A percentile compares a stretch with the other conserved stretches of the same genome.
Conservation (phyloP, 441 rosid species). For the Gossypium davidsonii region DNA sequence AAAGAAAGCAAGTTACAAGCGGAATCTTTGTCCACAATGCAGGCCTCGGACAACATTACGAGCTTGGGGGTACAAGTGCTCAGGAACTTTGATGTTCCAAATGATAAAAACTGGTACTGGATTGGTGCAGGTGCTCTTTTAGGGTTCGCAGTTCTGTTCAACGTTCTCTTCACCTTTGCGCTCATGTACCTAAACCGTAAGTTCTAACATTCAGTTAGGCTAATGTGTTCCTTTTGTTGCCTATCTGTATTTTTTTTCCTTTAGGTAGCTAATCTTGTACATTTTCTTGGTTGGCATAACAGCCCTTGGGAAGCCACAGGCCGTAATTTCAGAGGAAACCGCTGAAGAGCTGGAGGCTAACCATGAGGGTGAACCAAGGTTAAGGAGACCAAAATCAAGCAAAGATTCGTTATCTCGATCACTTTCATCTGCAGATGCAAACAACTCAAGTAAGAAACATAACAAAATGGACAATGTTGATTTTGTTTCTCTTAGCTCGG, state of each 20-base stretch:
- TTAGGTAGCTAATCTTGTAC: slow-evolving; percentile 4
- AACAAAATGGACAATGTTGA: neutral
- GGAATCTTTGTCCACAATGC: slow-evolving; percentile 9
- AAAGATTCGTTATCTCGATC: slow-evolving; percentile 25
- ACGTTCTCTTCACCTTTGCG: slow-evolving; percentile 55
- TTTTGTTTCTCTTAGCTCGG: neutral
- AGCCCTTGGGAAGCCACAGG: slow-evolving; percentile 77
- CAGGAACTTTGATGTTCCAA: slow-evolving; percentile 34
- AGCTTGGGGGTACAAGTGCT: slow-evolving; percentile 56
- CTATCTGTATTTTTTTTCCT: slow-evolving; percentile 9
- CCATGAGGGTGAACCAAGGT: slow-evolving; percentile 19
- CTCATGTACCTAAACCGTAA: slow-evolving; percentile 72
- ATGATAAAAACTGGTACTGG: slow-evolving; percentile 71
- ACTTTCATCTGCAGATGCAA: slow-evolving; percentile 35
- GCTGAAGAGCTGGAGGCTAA: slow-evolving; percentile 31
- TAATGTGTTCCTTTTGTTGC: neutral
- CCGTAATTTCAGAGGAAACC: slow-evolving; percentile 55
- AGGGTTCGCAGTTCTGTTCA: slow-evolving; percentile 58
- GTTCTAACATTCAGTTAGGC: slow-evolving; percentile 19
- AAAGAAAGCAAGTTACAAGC: neutral
- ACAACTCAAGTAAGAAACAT: slow-evolving; percentile 37
- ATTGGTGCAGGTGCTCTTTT: slow-evolving; percentile 58
- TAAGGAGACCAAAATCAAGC: slow-evolving; percentile 23
- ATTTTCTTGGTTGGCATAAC: neutral
- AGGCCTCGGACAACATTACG: slow-evolving; percentile 43